A percentile compares a stretch with the other conserved stretches of the same genome.
These are phyloP conservation scores for Pleomassaria siparia DNA, from an alignment of 2,329 filamentous ascomycete genomes.

Conservation along the genomic window DNA sequence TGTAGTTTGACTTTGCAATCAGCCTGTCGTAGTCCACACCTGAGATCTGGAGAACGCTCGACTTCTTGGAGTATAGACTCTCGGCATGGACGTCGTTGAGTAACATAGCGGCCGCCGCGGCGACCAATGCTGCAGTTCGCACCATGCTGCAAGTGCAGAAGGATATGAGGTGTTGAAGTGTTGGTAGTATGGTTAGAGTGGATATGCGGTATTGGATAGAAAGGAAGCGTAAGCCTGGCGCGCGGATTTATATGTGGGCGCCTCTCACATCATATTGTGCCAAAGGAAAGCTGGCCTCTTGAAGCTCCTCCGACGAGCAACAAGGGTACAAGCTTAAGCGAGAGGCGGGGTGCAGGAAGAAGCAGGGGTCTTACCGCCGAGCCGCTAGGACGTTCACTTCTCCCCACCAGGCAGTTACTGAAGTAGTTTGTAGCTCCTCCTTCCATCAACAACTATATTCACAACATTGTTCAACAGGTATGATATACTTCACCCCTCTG, in stretches of 20 bases:
- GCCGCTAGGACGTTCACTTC: not conserved
- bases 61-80: constrained; percentile 81
- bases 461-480: not conserved
- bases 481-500: no score
- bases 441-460: not conserved
- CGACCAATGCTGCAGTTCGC: constrained; percentile 44
- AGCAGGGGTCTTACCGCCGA: not conserved
- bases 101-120: constrained; percentile 63
- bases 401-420: not conserved
- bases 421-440: not conserved
- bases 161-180: not conserved
- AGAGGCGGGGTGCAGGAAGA: constrained; percentile 17
- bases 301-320: constrained; percentile 12
- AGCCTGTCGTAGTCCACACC: constrained; percentile 77
- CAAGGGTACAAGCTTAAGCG: constrained; percentile 14
- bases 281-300: constrained; percentile 26
- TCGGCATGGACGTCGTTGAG: constrained; percentile 68
- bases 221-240: constrained; percentile 8
- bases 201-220: not conserved
- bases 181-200: constrained; percentile 6
- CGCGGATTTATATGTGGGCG: constrained; percentile 15
- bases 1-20: constrained; percentile 87
- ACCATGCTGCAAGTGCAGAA: constrained; percentile 31
- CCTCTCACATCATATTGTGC: constrained; percentile 18
- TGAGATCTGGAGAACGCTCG: constrained; percentile 81